Base-by-base conservation (phyloP, 2,329 filamentous ascomycete species). In the Paraphoma sp. region DNA sequence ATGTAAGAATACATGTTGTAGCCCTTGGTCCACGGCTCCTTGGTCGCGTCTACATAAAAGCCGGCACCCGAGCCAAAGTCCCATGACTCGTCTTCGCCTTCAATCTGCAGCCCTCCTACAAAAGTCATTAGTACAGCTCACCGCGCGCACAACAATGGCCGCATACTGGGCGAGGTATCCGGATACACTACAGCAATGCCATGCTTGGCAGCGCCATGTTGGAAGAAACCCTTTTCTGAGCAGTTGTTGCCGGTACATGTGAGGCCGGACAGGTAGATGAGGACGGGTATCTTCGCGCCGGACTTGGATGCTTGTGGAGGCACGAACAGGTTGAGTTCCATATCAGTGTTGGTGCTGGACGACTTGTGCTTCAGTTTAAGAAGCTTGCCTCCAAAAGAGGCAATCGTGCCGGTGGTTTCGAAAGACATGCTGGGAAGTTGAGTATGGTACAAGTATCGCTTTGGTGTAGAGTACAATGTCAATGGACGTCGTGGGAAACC, bases 1-100 rank as follows among this genome's bases (percentile, higher is more conserved):
- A 99, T 85, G 82, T 99, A 99, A 60, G 85, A 87, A 83, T 98
- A 93, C 95, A 99, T 99, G 68, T 89, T 89, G 84, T 99, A 99
- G 75, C 92, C 87, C 51, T 82, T 81, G 56, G 81, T 81, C 83
- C 88, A 99, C 9, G 93, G 92, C 30, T 86, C 84, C 63, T 82
- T 83, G 4, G 88, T 91, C 9, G 94, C 93, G 76, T 99, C 89
- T 66, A 99, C 81, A 83, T 99, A 99, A 84, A 99, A 99, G 52
- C 92, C 92, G 1, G 95, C 95, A 5, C 91, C 94, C 60, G 87
- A 87, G 69, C 95, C 95, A 75, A 99, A 98, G 79, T 99, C 95
- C 78, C 89, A 99, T 47, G 84, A 77, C 63, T 96, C 94, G 71
- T 96, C 88, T 82, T 98, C 93, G 70, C 92, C 93, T 31, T 89